Conservation (phyloP, 108 stramenopile genomes). For the Fragilaria crotonensis region DNA sequence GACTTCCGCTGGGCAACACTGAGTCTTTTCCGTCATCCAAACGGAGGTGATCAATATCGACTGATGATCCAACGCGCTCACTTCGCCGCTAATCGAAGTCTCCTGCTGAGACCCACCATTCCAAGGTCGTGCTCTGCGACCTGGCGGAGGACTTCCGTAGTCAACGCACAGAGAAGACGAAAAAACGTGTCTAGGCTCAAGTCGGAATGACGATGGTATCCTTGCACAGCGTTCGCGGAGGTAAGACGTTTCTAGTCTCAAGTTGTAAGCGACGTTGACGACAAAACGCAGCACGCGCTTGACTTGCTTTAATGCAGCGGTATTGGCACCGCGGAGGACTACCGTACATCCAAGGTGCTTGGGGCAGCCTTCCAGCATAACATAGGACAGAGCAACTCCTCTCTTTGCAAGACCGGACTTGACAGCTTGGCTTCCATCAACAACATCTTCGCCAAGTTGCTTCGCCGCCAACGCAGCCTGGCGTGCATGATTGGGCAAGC, state of each 20-base stretch:
- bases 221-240: slow-evolving; percentile 76
- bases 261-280: slow-evolving; percentile 86
- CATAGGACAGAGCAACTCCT: slow-evolving; percentile 74
- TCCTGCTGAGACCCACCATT: slow-evolving; percentile 71
- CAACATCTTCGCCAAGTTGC: slow-evolving; percentile 64
- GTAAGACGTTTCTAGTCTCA: slow-evolving; percentile 90
- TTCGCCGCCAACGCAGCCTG: slow-evolving; percentile 74
- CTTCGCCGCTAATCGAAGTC: slow-evolving; percentile 49
- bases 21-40: slow-evolving; percentile 92
- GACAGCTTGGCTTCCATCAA: slow-evolving; percentile 78
- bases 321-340: slow-evolving; percentile 79
- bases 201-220: slow-evolving; percentile 42
- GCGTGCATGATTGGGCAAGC: slow-evolving; percentile 51
- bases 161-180: slow-evolving; percentile 75
- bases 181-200: slow-evolving; percentile 34
- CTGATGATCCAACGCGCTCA: slow-evolving; percentile 85
- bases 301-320: slow-evolving; percentile 75
- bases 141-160: slow-evolving; percentile 58
- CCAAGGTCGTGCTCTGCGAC: slow-evolving; percentile 74
- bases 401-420: slow-evolving; percentile 71
- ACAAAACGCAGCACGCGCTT: slow-evolving; percentile 82
- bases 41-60: slow-evolving; percentile 88
- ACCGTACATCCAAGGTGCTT: slow-evolving; percentile 86
- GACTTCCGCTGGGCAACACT: slow-evolving; percentile 92
- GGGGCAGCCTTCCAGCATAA: slow-evolving; percentile 89